Percentiles rank a stretch among this genome's conserved stretches.
These are phyloP conservation scores for Ligustrum vulgare DNA, from an alignment of 257 asterid species.

Conservation along the genomic window DNA sequence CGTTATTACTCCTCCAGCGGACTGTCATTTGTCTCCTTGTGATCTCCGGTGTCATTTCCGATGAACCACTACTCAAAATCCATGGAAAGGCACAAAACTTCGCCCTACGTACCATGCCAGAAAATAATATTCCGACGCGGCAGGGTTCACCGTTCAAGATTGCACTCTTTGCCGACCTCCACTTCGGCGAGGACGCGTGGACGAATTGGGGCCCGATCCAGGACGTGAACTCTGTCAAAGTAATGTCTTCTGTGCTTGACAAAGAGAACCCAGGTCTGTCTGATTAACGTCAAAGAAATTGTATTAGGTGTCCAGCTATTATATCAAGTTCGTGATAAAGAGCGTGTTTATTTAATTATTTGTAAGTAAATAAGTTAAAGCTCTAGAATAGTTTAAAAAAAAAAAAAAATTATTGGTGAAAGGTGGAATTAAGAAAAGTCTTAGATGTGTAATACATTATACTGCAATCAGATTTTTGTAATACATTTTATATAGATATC, in stretches of 20 bases:
- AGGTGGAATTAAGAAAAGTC: neutral
- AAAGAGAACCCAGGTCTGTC: conserved; percentile 63
- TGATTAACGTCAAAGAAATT: neutral
- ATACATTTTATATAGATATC: neutral
- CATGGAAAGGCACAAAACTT: neutral
- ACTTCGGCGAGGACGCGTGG: conserved; percentile 89
- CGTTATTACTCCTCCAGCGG: neutral
- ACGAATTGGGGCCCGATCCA: conserved; percentile 82
- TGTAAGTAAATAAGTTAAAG: no score
- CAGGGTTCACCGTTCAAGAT: conserved; percentile 57
- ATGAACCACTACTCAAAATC: conserved; percentile 3
- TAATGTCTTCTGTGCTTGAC: conserved; percentile 70
- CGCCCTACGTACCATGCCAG: conserved; percentile 27
- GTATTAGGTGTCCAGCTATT: neutral
- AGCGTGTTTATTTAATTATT: neutral
- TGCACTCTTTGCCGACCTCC: conserved; percentile 85
- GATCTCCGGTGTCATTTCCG: conserved; percentile 22
- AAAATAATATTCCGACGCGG: conserved; percentile 39
- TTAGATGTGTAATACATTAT: neutral
- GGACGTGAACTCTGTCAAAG: conserved; percentile 55
- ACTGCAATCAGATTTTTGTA: neutral
- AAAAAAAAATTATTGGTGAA: neutral
- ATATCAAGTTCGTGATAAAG: neutral
- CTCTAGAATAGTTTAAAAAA: no score
- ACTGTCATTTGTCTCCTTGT: neutral